A percentile compares a stretch with the other conserved stretches of the same genome.
Conservation (phyloP, 257 asterid species). For the Fraxinus americana region DNA sequence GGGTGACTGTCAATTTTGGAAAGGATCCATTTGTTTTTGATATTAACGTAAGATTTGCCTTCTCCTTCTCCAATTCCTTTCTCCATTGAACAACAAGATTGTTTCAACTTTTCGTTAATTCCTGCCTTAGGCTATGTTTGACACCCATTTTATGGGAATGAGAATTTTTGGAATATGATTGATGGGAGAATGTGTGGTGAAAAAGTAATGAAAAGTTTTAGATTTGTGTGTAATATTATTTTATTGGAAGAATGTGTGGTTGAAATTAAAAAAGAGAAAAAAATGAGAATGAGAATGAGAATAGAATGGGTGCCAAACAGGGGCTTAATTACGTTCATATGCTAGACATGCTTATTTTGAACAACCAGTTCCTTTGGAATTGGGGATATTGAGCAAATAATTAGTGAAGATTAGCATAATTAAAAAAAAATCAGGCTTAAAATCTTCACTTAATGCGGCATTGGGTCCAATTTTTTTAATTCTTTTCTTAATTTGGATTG, state of each 20-base stretch:
- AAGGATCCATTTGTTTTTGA: conserved; percentile 78
- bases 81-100: conserved; percentile 9
- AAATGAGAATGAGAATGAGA: too few relatives aligned
- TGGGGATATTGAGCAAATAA: neutral
- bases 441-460: neutral
- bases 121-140: too few relatives aligned
- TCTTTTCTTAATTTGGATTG: neutral
- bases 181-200: too few relatives aligned
- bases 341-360: conserved; percentile 1
- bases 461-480: neutral
- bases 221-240: too few relatives aligned
- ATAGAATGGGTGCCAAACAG: too few relatives aligned
- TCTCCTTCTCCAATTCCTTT: conserved; percentile 11
- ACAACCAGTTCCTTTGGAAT: neutral
- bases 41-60: conserved; percentile 58
- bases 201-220: too few relatives aligned
- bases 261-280: too few relatives aligned
- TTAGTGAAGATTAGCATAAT: neutral
- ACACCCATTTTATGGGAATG: too few relatives aligned
- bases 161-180: too few relatives aligned
- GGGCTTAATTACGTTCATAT: conserved; percentile 14
- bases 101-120: neutral
- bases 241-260: too few relatives aligned
- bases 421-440: neutral
- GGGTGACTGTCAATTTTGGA: conserved; percentile 91